Evolutionary conservation across 2,329 filamentous ascomycete genomes (phyloP).

Genomic region (Ustulina deusta): DNA sequence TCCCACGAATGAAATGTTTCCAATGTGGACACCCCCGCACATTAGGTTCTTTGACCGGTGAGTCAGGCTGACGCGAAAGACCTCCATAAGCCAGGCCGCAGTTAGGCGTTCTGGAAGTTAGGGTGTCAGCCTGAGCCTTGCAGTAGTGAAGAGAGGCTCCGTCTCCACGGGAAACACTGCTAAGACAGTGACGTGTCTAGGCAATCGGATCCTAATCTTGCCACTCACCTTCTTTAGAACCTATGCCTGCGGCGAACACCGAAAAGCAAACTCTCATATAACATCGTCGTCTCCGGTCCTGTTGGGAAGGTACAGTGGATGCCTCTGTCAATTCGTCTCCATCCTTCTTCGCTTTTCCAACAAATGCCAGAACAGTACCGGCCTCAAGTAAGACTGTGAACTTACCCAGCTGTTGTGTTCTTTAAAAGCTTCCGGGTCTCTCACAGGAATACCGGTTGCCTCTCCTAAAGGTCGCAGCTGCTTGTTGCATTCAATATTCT

Average conservation of each 20-base stretch:
- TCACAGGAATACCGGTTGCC: background rate
- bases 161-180: background rate
- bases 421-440: background rate
- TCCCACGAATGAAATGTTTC: slow-evolving; percentile 16
- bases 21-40: slow-evolving; percentile 8
- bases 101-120: background rate
- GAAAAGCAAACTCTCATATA: background rate
- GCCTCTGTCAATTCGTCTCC: no score
- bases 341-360: background rate
- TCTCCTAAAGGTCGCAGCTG: background rate
- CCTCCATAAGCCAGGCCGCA: background rate
- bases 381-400: background rate
- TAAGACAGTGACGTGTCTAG: slow-evolving; percentile 3
- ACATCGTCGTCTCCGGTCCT: background rate
- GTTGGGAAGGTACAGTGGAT: no score
- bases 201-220: slow-evolving; percentile 3
- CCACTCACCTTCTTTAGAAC: background rate
- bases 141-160: background rate
- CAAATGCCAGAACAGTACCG: no score
- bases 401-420: background rate
- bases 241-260: background rate
- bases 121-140: background rate
- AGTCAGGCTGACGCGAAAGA: slow-evolving; percentile 1
- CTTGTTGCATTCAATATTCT: background rate
- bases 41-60: background rate